Evolutionary conservation across 441 rosid species (phyloP), one percentile per base, ranked within the genome.

Genomic region (Metrosideros polymorpha): DNA sequence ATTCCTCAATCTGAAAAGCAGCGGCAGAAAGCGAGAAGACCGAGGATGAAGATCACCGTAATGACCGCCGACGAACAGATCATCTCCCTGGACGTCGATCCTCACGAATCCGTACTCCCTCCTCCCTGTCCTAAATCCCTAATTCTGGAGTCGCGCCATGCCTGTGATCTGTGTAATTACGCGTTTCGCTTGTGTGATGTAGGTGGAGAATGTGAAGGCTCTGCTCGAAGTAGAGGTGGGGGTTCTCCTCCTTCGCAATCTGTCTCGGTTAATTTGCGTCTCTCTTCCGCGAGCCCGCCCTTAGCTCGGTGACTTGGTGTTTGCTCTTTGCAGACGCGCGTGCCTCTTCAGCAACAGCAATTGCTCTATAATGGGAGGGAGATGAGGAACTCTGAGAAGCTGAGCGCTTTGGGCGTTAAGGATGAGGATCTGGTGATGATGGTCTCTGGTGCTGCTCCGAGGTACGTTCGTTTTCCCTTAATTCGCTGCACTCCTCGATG

Each of bases 151-250:
- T 43, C 52, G 49, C 9, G 42, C 85, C n/a, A 47, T 52, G 18
- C 15, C 3, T 86, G 55, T 30, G 9, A 30, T 24, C 51, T 30
- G 84, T 25, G 24, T 50, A 76, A 32, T 15, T 9, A 39, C 75
- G 52, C 12, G 52, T 19, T 45, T 35, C 55, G 29, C 29, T 83
- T 77, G 45, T 49, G 52, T 79, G 49, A 84, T 56, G 83, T 88
- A 96, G 99, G 97, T 97, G 86, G 99, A 96, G 85, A 97, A 96
- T 90, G 95, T 97, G 87, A 97, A 97, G 90, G 99, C 99, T 47
- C 90, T 97, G 92, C 96, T 96, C 52, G 99, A 97, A 85, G 98
- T 97, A 85, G 99, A 96, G 99, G 99, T 97, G 87, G 88, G 63
- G 54, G 66, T 71, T 85, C 85, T 85, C 17, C 76, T 29, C 87